Conservation (phyloP, 2,329 filamentous ascomycete genomes). For the Arthrinium puccinioides region DNA sequence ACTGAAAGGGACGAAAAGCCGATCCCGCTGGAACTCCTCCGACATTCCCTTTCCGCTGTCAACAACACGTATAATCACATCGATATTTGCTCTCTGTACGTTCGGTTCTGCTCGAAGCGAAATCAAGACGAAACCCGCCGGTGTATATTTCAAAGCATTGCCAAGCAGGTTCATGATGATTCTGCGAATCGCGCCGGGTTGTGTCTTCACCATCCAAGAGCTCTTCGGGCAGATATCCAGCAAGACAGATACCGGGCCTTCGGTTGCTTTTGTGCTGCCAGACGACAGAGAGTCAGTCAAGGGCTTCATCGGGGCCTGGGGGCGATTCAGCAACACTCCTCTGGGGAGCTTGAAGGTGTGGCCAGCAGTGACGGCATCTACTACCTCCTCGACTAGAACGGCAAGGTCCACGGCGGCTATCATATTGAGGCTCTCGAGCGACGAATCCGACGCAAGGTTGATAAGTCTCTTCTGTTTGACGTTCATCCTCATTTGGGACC, state of each 20-base stretch:
- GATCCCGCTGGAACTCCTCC: slow-evolving; percentile 50
- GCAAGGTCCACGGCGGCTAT: slow-evolving; percentile 24
- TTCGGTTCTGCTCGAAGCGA: slow-evolving; percentile 10
- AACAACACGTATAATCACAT: slow-evolving; percentile 37
- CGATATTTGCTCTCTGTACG: slow-evolving; percentile 11
- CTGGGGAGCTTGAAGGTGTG: slow-evolving; percentile 24
- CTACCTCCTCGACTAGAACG: slow-evolving; percentile 28
- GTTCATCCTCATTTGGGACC: slow-evolving; percentile 13
- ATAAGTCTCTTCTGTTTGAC: slow-evolving; percentile 13
- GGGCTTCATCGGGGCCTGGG: not conserved
- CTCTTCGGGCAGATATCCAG: slow-evolving; percentile 39
- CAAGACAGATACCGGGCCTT: slow-evolving; percentile 35
- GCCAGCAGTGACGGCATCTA: slow-evolving; percentile 30
- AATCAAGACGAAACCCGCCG: slow-evolving; percentile 41
- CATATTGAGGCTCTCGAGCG: slow-evolving; percentile 15
- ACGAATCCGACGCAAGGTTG: slow-evolving; percentile 17
- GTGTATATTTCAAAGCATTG: slow-evolving; percentile 57
- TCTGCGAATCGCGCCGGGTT: slow-evolving; percentile 42
- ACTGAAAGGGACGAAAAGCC: slow-evolving; percentile 53
- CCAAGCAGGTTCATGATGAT: slow-evolving; percentile 58
- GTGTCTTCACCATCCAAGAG: slow-evolving; percentile 44
- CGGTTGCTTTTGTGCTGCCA: slow-evolving; percentile 10
- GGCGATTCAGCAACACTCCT: not conserved
- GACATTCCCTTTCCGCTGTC: slow-evolving; percentile 62
- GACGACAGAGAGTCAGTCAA: not conserved